A percentile compares a stretch with the other conserved stretches of the same genome.
These are phyloP conservation scores for Neotropicomus parvogracilis DNA, from an alignment of 1,284 basidiomycete genomes.

Conservation along the genomic window DNA sequence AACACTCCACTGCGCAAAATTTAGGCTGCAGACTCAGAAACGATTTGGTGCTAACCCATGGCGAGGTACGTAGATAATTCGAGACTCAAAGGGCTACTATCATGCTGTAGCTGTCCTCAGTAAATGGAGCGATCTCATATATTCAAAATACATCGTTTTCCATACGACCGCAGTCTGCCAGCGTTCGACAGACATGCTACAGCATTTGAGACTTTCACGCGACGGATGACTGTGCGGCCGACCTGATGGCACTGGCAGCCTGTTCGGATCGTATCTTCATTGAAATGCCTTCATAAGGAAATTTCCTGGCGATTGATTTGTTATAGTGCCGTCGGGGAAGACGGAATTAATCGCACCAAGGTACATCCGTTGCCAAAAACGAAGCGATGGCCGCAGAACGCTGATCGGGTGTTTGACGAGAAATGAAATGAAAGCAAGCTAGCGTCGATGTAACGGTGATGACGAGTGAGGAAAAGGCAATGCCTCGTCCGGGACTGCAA, in stretches of 20 bases:
- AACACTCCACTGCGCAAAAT: too few relatives aligned
- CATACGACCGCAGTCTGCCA: too few relatives aligned
- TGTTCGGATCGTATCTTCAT: slow-evolving; percentile 4
- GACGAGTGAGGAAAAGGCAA: slow-evolving; percentile 2
- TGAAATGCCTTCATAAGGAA: slow-evolving; percentile 1
- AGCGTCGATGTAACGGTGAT: slow-evolving; percentile 2
- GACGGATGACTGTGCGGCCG: not conserved
- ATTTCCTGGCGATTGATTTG: not conserved
- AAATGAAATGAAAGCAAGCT: slow-evolving; percentile 1
- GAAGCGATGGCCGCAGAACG: slow-evolving; percentile 1
- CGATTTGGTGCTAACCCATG: too few relatives aligned
- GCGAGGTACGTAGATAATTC: too few relatives aligned
- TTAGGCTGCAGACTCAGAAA: too few relatives aligned
- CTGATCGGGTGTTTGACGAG: not conserved
- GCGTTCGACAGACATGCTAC: too few relatives aligned
- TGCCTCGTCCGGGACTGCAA: slow-evolving; percentile 3
- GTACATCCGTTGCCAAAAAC: slow-evolving; percentile 5
- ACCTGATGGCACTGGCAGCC: slow-evolving; percentile 1
- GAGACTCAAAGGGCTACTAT: too few relatives aligned
- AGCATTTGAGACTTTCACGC: too few relatives aligned
- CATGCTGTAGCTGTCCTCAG: too few relatives aligned
- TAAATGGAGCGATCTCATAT: too few relatives aligned
- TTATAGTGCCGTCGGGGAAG: not conserved
- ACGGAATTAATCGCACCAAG: not conserved
- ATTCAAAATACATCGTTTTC: too few relatives aligned